Evolutionary conservation across 2,329 filamentous ascomycete genomes (phyloP).

Genomic region (Fusarium subtropicale): DNA sequence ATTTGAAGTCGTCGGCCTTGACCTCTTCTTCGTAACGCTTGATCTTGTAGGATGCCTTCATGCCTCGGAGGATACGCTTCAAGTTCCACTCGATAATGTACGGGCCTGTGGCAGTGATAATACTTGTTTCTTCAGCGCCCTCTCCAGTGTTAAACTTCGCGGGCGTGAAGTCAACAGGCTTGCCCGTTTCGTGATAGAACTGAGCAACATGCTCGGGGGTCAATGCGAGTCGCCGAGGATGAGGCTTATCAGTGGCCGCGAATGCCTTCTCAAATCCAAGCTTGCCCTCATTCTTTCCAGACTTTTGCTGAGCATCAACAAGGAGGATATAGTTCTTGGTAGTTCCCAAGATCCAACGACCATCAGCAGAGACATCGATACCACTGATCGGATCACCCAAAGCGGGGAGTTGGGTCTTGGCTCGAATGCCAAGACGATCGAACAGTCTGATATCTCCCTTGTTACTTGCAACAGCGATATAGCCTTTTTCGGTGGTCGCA

Average conservation of each 20-base stretch:
- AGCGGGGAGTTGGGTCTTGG: slow-evolving; percentile 96
- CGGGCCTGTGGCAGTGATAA: slow-evolving; percentile 95
- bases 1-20: slow-evolving; percentile 98
- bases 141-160: slow-evolving; percentile 94
- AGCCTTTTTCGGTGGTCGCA: slow-evolving; percentile 95
- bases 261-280: slow-evolving; percentile 97
- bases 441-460: slow-evolving; percentile 98
- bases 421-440: slow-evolving; percentile 94
- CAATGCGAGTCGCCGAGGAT: slow-evolving; percentile 88
- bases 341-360: slow-evolving; percentile 93
- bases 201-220: slow-evolving; percentile 94
- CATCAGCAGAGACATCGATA: slow-evolving; percentile 94
- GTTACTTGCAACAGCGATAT: slow-evolving; percentile 95
- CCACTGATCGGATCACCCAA: slow-evolving; percentile 95
- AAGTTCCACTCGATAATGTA: slow-evolving; percentile 98
- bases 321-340: slow-evolving; percentile 95
- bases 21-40: slow-evolving; percentile 96
- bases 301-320: slow-evolving; percentile 89
- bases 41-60: slow-evolving; percentile 92
- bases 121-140: slow-evolving; percentile 85
- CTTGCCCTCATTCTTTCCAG: slow-evolving; percentile 96
- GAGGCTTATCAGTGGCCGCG: slow-evolving; percentile 90
- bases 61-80: slow-evolving; percentile 85
- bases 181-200: slow-evolving; percentile 95
- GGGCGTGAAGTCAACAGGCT: slow-evolving; percentile 85